These are phyloP conservation scores for Lanmaoa rubissima DNA, from an alignment of 768 basidiomycete genomes.

Conservation along the genomic window DNA sequence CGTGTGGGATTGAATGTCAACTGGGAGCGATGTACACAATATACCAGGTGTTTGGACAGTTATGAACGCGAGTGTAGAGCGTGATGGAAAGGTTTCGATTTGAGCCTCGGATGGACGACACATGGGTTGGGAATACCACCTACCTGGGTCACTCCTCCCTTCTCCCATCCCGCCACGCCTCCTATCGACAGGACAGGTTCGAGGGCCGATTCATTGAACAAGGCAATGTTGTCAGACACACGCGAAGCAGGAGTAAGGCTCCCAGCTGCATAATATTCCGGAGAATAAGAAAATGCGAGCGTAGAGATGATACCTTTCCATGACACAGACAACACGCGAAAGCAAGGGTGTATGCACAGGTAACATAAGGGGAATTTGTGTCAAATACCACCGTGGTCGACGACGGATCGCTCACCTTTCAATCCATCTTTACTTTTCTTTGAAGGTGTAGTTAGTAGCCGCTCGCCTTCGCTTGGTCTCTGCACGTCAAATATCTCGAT, in stretches of 20 bases:
- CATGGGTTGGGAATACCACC: background rate
- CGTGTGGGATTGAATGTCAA: slow-evolving; percentile 72
- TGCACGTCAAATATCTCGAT: slow-evolving; percentile 83
- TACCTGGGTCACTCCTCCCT: slow-evolving; percentile 50
- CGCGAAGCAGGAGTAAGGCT: slow-evolving; percentile 54
- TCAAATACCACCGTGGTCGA: background rate
- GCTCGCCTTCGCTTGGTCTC: slow-evolving; percentile 68
- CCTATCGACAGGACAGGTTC: slow-evolving; percentile 63
- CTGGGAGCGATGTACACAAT: slow-evolving; percentile 33
- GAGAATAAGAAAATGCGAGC: slow-evolving; percentile 68
- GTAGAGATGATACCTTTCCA: slow-evolving; percentile 79
- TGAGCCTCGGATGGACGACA: background rate
- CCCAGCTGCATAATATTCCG: slow-evolving; percentile 78
- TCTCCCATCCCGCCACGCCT: slow-evolving; percentile 42
- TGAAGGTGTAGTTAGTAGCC: slow-evolving; percentile 67
- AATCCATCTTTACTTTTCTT: slow-evolving; percentile 82
- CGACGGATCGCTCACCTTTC: slow-evolving; percentile 57
- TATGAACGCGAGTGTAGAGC: background rate
- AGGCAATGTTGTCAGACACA: slow-evolving; percentile 52
- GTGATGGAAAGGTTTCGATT: background rate
- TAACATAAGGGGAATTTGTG: background rate
- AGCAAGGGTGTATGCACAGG: background rate
- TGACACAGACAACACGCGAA: slow-evolving; percentile 1
- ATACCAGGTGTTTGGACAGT: background rate
- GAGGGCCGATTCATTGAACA: slow-evolving; percentile 62